These are phyloP conservation scores for Fomitopsis pinicola DNA, from an alignment of 1,284 basidiomycete species.

Conservation along the genomic window DNA sequence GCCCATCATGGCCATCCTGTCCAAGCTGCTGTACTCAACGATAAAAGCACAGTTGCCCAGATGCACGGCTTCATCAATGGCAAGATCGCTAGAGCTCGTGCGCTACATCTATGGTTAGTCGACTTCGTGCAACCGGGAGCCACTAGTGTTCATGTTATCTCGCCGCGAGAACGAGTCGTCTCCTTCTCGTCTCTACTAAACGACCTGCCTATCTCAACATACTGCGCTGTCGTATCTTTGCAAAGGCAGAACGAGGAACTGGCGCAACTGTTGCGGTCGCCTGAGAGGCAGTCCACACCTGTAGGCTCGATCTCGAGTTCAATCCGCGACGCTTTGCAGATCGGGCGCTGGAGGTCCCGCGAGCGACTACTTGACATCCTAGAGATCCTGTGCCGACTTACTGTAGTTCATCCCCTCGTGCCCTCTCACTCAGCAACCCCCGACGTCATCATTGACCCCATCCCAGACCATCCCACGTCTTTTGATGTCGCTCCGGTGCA, in stretches of 20 bases:
- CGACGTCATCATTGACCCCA: constrained; percentile 34
- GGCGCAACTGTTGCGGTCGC: constrained; percentile 38
- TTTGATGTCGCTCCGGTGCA: constrained; percentile 43
- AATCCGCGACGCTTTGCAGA: constrained; percentile 46
- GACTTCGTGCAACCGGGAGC: constrained; percentile 39
- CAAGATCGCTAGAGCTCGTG: constrained; percentile 55
- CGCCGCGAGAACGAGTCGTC: constrained; percentile 49
- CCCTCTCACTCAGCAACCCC: constrained; percentile 30
- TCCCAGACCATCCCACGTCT: constrained; percentile 39
- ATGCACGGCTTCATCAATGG: constrained; percentile 66
- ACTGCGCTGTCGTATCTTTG: constrained; percentile 58
- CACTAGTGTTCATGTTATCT: constrained; percentile 43
- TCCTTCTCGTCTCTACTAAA: constrained; percentile 51
- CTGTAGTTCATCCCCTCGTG: constrained; percentile 52
- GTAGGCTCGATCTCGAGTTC: constrained; percentile 46
- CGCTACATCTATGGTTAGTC: constrained; percentile 56
- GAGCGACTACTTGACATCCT: constrained; percentile 57
- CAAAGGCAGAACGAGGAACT: constrained; percentile 50
- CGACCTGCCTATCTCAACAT: constrained; percentile 55
- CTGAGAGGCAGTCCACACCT: constrained; percentile 41
- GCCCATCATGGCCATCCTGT: constrained; percentile 50
- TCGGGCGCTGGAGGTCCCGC: constrained; percentile 52
- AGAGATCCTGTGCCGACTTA: constrained; percentile 48
- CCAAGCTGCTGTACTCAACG: constrained; percentile 56
- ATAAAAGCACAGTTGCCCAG: constrained; percentile 63